Base-by-base conservation (phyloP, 2,329 filamentous ascomycete genomes). In the Fusarium duplospermum region DNA sequence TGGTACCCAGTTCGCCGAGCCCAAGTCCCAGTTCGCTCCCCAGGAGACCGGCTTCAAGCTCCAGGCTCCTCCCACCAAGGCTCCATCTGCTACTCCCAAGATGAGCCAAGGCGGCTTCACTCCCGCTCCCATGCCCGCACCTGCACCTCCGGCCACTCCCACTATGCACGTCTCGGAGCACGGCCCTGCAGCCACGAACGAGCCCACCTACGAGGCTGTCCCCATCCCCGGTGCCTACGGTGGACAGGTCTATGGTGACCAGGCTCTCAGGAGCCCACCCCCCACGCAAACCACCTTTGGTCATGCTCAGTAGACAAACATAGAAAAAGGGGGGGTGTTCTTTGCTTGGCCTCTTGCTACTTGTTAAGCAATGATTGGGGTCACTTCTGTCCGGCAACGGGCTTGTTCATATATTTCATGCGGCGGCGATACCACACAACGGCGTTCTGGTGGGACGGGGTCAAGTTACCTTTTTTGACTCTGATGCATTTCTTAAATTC, bases 221-320 rank as follows among this genome's bases (percentile, higher is more conserved):
- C 94, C 95, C 1, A 98, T 98, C 69, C 96, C 96, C 0, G 93
- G 93, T 7, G 93, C 95, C 0, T 98, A 98, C 80, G 86, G 88
- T 8, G 88, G 87, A 57, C 86, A 50, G 18, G 93, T 95, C 0
- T 98, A 98, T 80, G 86, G 89, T 8, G 88, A 87, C 57, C 86
- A 86, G 67, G 86, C 86, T 7, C 76, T 90, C 65, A 88, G 86
- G 82, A 89, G 85, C 78, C 87, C 89, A 36, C 85, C 84, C 35
- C 83, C 85, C 10, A 81, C 76, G 47, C 86, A 86, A 79, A 84
- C 82, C 14, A 81, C 77, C 27, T 89, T 88, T 73, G 83, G 85
- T 16, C 78, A 79, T 73, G 74, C 79, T 24, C 77, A 77, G 38
- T 81, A 79, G 74, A 58, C 58, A 56, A 42, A 27, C 52, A 36